These are phyloP conservation scores for Carex pumila DNA, from an alignment of 176 grass and related monocot genomes.

Conservation along the genomic window DNA sequence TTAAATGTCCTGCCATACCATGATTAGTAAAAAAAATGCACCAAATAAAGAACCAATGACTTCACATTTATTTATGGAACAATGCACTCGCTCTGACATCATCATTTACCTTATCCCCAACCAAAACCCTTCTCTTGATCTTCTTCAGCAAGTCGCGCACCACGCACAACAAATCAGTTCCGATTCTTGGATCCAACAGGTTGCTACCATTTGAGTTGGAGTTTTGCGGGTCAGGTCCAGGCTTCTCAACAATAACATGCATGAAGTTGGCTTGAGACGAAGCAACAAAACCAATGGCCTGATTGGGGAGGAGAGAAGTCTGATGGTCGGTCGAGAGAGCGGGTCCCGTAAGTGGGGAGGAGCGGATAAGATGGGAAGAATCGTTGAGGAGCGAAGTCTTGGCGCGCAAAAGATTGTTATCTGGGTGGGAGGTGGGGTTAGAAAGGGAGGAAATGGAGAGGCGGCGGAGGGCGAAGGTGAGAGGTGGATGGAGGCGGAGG, in stretches of 20 bases:
- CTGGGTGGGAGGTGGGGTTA: neutral
- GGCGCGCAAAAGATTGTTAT: neutral
- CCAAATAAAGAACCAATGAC: neutral
- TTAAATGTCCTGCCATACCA: neutral
- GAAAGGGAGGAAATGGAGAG: conserved; percentile 9
- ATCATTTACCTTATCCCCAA: conserved; percentile 48
- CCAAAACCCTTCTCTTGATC: conserved; percentile 78
- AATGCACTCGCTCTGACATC: neutral
- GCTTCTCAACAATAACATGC: conserved; percentile 70
- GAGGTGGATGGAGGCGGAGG: conserved; percentile 25
- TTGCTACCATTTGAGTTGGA: neutral
- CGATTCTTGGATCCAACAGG: conserved; percentile 25
- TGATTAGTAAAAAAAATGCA: neutral
- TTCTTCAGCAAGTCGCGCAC: conserved; percentile 87
- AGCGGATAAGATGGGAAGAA: neutral
- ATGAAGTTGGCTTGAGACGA: conserved; percentile 93
- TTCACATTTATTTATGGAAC: neutral
- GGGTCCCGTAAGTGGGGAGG: neutral
- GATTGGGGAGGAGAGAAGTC: conserved; percentile 42
- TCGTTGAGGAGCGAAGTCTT: conserved; percentile 2
- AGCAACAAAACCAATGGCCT: conserved; percentile 73
- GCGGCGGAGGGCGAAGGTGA: conserved; percentile 12
- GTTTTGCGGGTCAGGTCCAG: conserved; percentile 14
- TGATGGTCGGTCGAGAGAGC: neutral
- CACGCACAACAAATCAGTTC: conserved; percentile 77